Base-by-base conservation (phyloP, 768 basidiomycete species). In the Boletus sp. region DNA sequence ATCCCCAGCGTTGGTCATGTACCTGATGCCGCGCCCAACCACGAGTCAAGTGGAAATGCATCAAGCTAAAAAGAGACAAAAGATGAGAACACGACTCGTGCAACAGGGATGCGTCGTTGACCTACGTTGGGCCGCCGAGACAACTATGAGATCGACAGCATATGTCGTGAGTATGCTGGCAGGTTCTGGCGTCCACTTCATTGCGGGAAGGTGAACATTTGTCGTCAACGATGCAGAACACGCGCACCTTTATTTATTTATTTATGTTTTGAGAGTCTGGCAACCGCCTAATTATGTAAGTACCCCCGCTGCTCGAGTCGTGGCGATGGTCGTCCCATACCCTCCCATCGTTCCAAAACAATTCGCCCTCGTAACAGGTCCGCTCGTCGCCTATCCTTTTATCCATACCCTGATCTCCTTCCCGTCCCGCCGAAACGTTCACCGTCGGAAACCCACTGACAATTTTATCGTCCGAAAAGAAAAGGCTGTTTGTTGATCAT, bases 11-110 rank as follows among this genome's bases (percentile, higher is more conserved):
- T 63, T 58, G 42, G 47, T 54, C 15, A 67, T 29, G 40, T 52
- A 70, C 37, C 51, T 60, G 33, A 66, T 53, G 5, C n/a, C n/a
- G 56, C 59, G 14, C 48, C 56, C 47, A 64, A 54, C 54, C 68
- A 75, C 6, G 73, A 73, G 18, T 65, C 58, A 9, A 72, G 30
- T 0, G 75, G 73, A 9, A 76, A 66, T 12, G 52, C 47, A 15
- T 64, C 50, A n/a, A 71, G 41, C 72, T 72, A 28, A n/a, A 35
- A 46, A 17, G 10, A 18, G 37, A 17, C 29, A 12, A 14, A 18
- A 5, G 14, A n/a, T 47, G 14, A 55, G 32, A n/a, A 30, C 6
- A 37, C 1, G 3, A 7, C n/a, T n/a, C n/a, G n/a, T 15, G 30
- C 28, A 37, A 46, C 5, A n/a, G 4, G 30, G 8, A 15, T 18